A percentile compares a stretch with the other conserved stretches of the same genome.
Conservation (phyloP, 805 yeast species). For the Teunomyces panamensis region DNA sequence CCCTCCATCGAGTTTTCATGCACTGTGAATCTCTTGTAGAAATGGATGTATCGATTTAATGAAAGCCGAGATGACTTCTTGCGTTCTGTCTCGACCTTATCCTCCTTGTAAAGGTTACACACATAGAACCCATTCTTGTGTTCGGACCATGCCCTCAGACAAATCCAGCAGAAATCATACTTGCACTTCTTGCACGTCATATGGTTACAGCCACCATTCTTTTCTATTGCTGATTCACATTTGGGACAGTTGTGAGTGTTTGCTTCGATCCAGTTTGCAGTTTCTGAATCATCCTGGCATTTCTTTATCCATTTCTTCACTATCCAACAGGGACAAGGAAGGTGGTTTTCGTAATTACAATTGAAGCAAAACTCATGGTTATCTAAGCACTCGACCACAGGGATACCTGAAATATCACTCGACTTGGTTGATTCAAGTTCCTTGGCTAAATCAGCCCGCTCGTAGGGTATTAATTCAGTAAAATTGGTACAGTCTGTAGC, state of each 20-base stretch:
- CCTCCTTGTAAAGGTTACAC: slow-evolving; percentile 52
- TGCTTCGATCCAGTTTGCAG: slow-evolving; percentile 79
- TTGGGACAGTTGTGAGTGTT: slow-evolving; percentile 86
- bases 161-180: slow-evolving; percentile 91
- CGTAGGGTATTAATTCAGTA: slow-evolving; percentile 32
- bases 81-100: slow-evolving; percentile 37
- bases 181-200: slow-evolving; percentile 82
- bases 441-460: slow-evolving; percentile 19
- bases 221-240: slow-evolving; percentile 78
- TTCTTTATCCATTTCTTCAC: slow-evolving; percentile 72
- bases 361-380: slow-evolving; percentile 75
- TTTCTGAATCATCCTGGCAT: slow-evolving; percentile 84
- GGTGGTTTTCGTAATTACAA: slow-evolving; percentile 74
- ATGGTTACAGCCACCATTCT: slow-evolving; percentile 96
- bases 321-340: slow-evolving; percentile 77
- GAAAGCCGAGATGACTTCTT: slow-evolving; percentile 45
- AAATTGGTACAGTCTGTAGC: slow-evolving; percentile 72
- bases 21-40: slow-evolving; percentile 66
- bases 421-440: slow-evolving; percentile 4
- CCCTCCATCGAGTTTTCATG: slow-evolving; percentile 76
- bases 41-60: slow-evolving; percentile 68
- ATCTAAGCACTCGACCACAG: slow-evolving; percentile 65
- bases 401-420: slow-evolving; percentile 36
- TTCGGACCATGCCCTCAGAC: slow-evolving; percentile 68
- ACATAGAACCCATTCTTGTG: slow-evolving; percentile 66